These are phyloP conservation scores for Dothideomycetes sp. DNA, from an alignment of 2,329 filamentous ascomycete genomes.

Conservation along the genomic window DNA sequence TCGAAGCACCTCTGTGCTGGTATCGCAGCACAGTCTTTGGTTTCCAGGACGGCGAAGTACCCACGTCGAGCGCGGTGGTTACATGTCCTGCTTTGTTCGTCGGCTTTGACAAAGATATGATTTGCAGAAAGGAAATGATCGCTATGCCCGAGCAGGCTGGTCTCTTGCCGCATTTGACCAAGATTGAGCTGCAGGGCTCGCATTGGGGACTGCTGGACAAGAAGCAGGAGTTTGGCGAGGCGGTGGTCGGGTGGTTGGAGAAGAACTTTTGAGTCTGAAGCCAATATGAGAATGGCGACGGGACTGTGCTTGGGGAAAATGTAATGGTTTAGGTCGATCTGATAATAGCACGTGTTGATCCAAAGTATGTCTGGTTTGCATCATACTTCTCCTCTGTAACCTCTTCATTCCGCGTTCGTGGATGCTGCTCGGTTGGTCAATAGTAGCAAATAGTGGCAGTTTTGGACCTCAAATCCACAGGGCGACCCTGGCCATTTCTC, in stretches of 20 bases:
- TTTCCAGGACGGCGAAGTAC: constrained; percentile 19
- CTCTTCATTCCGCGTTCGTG: too few species aligned
- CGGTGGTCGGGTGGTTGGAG: constrained; percentile 5
- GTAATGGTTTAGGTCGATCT: too few species aligned
- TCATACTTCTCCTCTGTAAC: too few species aligned
- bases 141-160: constrained; percentile 12
- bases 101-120: constrained; percentile 18
- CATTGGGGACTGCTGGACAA: constrained; percentile 19
- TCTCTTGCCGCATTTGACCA: constrained; percentile 14
- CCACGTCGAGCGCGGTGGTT: constrained; percentile 15
- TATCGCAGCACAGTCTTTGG: constrained; percentile 21
- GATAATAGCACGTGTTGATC: too few species aligned
- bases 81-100: constrained; percentile 27
- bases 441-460: too few species aligned
- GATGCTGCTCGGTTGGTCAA: too few species aligned
- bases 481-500: too few species aligned
- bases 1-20: constrained; percentile 26
- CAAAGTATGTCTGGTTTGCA: too few species aligned
- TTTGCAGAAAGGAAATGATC: constrained; percentile 14
- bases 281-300: too few species aligned
- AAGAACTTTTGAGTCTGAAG: constrained; percentile 15
- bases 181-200: constrained; percentile 11
- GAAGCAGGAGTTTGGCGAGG: constrained; percentile 14
- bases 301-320: too few species aligned
- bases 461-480: too few species aligned